These are phyloP conservation scores for Neofusicoccum kwambonambiense DNA, from an alignment of 2,329 filamentous ascomycete species.

Conservation along the genomic window DNA sequence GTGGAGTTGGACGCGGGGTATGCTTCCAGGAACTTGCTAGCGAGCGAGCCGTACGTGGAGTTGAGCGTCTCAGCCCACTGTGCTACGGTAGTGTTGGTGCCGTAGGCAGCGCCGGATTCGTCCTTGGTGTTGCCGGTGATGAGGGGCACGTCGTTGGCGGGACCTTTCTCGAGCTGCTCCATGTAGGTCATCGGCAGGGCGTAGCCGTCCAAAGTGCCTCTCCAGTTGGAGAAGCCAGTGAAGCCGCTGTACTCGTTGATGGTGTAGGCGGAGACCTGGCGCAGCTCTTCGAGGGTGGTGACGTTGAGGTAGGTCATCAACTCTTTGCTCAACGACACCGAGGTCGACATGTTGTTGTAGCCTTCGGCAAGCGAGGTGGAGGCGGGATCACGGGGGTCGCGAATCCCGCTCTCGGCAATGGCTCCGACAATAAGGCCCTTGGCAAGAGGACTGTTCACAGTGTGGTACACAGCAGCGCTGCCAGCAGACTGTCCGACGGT, in stretches of 20 bases:
- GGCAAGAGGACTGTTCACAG: constrained; percentile 28
- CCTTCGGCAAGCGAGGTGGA: background rate
- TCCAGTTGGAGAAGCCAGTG: background rate
- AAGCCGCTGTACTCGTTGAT: background rate
- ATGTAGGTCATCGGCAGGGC: constrained; percentile 29
- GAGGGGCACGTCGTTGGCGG: constrained; percentile 29
- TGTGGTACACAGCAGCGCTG: constrained; percentile 21
- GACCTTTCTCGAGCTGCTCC: constrained; percentile 25
- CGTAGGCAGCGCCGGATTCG: constrained; percentile 27
- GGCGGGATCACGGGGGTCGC: constrained; percentile 26
- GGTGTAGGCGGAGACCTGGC: background rate
- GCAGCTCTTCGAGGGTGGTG: constrained; percentile 13
- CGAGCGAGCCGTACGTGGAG: constrained; percentile 22
- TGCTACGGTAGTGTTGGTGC: constrained; percentile 23
- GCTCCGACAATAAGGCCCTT: constrained; percentile 27
- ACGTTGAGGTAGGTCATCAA: constrained; percentile 6
- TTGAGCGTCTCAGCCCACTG: constrained; percentile 21
- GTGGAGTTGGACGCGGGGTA: constrained; percentile 25
- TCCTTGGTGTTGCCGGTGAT: constrained; percentile 34
- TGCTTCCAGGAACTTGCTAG: constrained; percentile 19
- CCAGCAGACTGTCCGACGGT: constrained; percentile 35
- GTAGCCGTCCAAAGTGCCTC: constrained; percentile 18
- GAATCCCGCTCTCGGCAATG: constrained; percentile 29
- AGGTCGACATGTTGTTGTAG: constrained; percentile 3
- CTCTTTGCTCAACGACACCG: constrained; percentile 5